phyloP scores from a whole-genome alignment of 2,329 filamentous ascomycete species.

The Xylariales sp. region DNA sequence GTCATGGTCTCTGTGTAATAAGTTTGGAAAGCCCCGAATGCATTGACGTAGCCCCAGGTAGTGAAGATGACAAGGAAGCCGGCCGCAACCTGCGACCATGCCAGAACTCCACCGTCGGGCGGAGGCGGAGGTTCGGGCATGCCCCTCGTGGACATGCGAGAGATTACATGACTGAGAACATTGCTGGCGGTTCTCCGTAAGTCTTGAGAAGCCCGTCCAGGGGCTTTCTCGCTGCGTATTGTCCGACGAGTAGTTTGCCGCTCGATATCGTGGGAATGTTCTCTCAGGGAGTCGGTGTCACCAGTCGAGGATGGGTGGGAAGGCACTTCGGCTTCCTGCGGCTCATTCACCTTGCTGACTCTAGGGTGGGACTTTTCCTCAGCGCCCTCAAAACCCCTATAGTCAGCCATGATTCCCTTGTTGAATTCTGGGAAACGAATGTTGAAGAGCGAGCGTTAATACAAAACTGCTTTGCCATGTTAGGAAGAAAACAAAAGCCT shows the following conservation, averaged over 20 bases:
- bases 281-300: slow-evolving; percentile 1
- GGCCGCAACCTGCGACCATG: slow-evolving; percentile 31
- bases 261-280: neutral
- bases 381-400: no score
- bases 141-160: slow-evolving; percentile 22
- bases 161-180: slow-evolving; percentile 20
- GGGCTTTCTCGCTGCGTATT: slow-evolving; percentile 1
- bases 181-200: slow-evolving; percentile 19
- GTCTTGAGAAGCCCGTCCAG: neutral
- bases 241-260: neutral
- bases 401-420: no score
- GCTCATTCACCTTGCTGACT: no score
- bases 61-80: slow-evolving; percentile 36
- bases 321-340: no score
- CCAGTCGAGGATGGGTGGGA: no score
- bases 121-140: slow-evolving; percentile 24
- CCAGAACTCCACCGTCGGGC: slow-evolving; percentile 23
- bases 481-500: no score
- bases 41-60: slow-evolving; percentile 42
- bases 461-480: no score
- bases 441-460: no score
- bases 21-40: slow-evolving; percentile 39
- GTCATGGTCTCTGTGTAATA: slow-evolving; percentile 34
- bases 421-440: no score
- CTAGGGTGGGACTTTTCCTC: no score